phyloP scores from a whole-genome alignment of 2,329 filamentous ascomycete species.

The Ramularia endophylla region DNA sequence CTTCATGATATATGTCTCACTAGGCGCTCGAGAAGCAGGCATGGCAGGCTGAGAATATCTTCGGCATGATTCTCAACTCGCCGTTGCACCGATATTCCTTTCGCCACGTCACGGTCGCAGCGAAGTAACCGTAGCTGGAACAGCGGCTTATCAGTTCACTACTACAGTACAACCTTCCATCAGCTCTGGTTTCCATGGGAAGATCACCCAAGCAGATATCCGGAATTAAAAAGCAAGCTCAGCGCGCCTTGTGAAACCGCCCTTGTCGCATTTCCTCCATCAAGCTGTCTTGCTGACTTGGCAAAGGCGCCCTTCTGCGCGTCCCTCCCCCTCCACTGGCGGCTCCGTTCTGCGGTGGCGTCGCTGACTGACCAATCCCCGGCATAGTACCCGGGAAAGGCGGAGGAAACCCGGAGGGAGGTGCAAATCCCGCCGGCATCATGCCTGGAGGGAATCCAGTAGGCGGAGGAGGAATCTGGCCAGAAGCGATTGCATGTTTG shows the following conservation, averaged over 20 bases:
- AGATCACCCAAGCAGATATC: too few relatives aligned
- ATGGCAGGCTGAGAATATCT: too few relatives aligned
- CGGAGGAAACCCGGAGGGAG: constrained; percentile 26
- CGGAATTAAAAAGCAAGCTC: too few relatives aligned
- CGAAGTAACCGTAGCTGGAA: too few relatives aligned
- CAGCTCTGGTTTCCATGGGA: too few relatives aligned
- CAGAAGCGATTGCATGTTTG: constrained; percentile 24
- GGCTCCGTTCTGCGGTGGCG: constrained; percentile 4
- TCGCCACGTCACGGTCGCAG: too few relatives aligned
- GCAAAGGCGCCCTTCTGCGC: constrained; percentile 62
- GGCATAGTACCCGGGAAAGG: constrained; percentile 26
- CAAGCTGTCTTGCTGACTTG: constrained; percentile 77
- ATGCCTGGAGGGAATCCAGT: constrained; percentile 21
- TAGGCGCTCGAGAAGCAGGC: too few relatives aligned
- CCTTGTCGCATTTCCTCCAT: constrained; percentile 65
- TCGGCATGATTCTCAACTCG: too few relatives aligned
- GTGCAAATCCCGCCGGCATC: constrained; percentile 32
- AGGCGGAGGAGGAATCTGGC: constrained; percentile 13
- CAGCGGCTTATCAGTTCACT: too few relatives aligned
- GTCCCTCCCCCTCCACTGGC: constrained; percentile 28
- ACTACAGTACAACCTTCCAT: too few relatives aligned
- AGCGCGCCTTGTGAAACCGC: constrained; percentile 42
- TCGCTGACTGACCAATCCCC: constrained; percentile 2
- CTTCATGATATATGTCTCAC: too few relatives aligned
- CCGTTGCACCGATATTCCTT: too few relatives aligned